Evolutionary conservation across 768 basidiomycete genomes (phyloP).

Genomic region (Agaricus blazei): DNA sequence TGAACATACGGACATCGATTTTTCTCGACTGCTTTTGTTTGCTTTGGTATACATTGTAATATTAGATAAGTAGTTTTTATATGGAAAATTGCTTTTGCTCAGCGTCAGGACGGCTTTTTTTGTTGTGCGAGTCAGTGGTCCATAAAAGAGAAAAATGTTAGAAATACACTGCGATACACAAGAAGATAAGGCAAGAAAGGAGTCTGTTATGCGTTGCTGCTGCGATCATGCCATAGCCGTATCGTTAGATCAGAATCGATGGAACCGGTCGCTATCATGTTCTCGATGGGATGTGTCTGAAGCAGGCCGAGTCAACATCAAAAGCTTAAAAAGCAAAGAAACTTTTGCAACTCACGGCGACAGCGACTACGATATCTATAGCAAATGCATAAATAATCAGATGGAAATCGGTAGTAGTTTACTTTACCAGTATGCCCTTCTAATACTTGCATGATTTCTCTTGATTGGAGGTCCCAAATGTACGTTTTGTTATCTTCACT

Average conservation of each 20-base stretch:
- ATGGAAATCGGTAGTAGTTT: background rate
- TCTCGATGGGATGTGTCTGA: slow-evolving; percentile 81
- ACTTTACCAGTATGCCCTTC: slow-evolving; percentile 67
- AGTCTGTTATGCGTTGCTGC: slow-evolving; percentile 14
- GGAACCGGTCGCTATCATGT: slow-evolving; percentile 84
- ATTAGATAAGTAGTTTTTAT: background rate
- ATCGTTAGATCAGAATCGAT: slow-evolving; percentile 82
- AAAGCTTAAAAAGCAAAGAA: slow-evolving; percentile 1
- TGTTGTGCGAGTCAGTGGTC: background rate
- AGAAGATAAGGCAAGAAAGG: slow-evolving; percentile 2
- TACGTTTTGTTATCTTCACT: slow-evolving; percentile 88
- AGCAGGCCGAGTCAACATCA: slow-evolving; percentile 9
- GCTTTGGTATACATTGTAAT: background rate
- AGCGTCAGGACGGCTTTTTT: background rate
- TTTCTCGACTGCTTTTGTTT: background rate
- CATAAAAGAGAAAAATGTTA: background rate
- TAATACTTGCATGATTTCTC: slow-evolving; percentile 77
- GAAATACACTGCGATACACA: slow-evolving; percentile 5
- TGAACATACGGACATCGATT: background rate
- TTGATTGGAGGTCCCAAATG: slow-evolving; percentile 86
- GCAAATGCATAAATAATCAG: background rate
- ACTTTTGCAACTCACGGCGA: slow-evolving; percentile 48
- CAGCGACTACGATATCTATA: slow-evolving; percentile 70
- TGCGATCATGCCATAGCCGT: slow-evolving; percentile 74
- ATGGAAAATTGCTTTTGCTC: background rate